phyloP scores from a whole-genome alignment of 768 basidiomycete genomes.

The Phylloporus arenicola region DNA sequence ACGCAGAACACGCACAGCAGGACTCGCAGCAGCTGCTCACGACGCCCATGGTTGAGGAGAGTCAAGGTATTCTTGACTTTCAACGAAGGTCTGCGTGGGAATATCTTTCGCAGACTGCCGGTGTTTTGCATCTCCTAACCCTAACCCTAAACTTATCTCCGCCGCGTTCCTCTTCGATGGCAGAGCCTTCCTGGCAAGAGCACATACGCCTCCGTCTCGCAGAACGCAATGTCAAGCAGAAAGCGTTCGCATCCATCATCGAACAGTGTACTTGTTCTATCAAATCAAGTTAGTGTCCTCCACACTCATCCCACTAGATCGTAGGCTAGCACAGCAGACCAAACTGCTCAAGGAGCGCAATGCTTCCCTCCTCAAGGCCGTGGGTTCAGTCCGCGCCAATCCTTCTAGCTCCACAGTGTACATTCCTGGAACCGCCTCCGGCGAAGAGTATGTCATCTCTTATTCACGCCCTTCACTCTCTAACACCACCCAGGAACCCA shows the following conservation, averaged over 20 bases:
- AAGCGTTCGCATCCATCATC: slow-evolving; percentile 77
- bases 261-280: slow-evolving; percentile 71
- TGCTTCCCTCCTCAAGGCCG: slow-evolving; percentile 79
- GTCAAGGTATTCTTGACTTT: background rate
- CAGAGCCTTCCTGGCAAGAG: slow-evolving; percentile 83
- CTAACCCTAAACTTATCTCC: slow-evolving; percentile 19
- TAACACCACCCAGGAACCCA: slow-evolving; percentile 52
- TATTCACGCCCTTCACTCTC: background rate
- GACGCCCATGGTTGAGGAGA: slow-evolving; percentile 54
- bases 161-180: slow-evolving; percentile 45
- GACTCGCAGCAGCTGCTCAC: slow-evolving; percentile 77
- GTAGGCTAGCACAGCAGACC: slow-evolving; percentile 87
- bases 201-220: slow-evolving; percentile 70
- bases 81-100: slow-evolving; percentile 19
- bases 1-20: slow-evolving; percentile 54
- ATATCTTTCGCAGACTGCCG: slow-evolving; percentile 20
- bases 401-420: slow-evolving; percentile 59
- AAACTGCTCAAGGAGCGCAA: slow-evolving; percentile 90
- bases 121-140: slow-evolving; percentile 9
- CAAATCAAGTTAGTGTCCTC: background rate
- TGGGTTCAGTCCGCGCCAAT: slow-evolving; percentile 62
- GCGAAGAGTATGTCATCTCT: slow-evolving; percentile 59
- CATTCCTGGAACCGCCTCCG: slow-evolving; percentile 45
- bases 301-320: slow-evolving; percentile 49
- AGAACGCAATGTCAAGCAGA: slow-evolving; percentile 79